Conservation (phyloP, 2,329 filamentous ascomycete genomes). For the Exophiala spinifera region DNA sequence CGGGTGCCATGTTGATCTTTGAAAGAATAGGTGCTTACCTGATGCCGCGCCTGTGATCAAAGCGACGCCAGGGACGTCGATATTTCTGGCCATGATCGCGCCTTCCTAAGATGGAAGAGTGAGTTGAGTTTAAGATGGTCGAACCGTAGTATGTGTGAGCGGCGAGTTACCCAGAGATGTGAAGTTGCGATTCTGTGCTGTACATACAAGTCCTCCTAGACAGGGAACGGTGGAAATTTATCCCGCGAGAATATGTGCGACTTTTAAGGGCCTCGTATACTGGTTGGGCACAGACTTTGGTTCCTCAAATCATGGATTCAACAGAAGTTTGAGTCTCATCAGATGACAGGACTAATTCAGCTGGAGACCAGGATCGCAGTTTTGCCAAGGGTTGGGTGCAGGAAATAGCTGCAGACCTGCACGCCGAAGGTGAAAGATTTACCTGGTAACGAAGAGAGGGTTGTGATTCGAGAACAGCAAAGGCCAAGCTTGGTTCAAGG, state of each 20-base stretch:
- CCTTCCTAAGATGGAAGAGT: too few relatives aligned
- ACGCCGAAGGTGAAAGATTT: too few relatives aligned
- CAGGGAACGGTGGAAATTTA: not conserved
- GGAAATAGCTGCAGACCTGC: too few relatives aligned
- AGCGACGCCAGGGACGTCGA: slow-evolving; percentile 16
- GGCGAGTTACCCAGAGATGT: not conserved
- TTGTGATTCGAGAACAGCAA: too few relatives aligned
- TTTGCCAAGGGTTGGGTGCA: not conserved
- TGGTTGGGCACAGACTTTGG: not conserved
- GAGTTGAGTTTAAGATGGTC: not conserved
- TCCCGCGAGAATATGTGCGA: too few relatives aligned
- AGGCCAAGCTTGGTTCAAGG: not conserved
- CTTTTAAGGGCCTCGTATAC: not conserved
- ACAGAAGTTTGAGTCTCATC: not conserved
- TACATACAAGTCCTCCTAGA: not conserved
- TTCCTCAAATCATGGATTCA: not conserved
- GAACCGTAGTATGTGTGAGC: not conserved
- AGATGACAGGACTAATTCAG: not conserved
- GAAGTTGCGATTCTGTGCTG: not conserved
- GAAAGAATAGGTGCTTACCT: not conserved
- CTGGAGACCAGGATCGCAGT: not conserved
- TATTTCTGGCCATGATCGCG: slow-evolving; percentile 7
- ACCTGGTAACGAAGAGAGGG: too few relatives aligned
- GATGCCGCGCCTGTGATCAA: slow-evolving; percentile 14
- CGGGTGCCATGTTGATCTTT: not conserved